Base-by-base conservation (phyloP, 306 rosid genomes). In the Canavalia ensiformis region DNA sequence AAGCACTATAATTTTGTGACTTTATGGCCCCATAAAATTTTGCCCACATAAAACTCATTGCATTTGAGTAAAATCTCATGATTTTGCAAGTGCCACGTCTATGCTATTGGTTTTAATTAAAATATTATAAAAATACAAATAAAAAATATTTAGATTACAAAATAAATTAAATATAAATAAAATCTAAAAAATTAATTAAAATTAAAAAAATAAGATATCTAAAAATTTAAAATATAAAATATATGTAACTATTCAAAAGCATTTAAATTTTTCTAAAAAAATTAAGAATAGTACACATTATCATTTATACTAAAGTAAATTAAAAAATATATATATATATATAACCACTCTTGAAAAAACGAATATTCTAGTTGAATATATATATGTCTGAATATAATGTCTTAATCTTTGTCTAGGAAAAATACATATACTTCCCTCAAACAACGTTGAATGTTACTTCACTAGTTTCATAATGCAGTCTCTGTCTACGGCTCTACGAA, bases 401-500 rank as follows among this genome's bases (percentile, higher is more conserved):
- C 72, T 42, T 67, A 25, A 67, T 67, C 54, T 9, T 68, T 68
- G 74, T 28, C 56, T 68, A 29, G 7, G 56, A 45, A 45, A 45
- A 45, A 68, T 45, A 5, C 18, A 67, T 2, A 67, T 3, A 29
- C 8, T 28, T 68, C 41, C 41, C 74, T 68, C 41, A 10, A 44
- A 68, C 57, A 68, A 28, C 4, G 41, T 68, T 45, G 74, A 45
- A 45, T 68, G 57, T 68, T 56, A 68, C 74, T 30, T 46, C 7
- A 8, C 33, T 68, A 68, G 56, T 68, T 68, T 25, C 42, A 68
- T 9, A 0, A 4, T 45, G 41, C 11, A 68, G 57, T 30, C 41
- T 68, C 46, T 68, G 56, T 68, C 56, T 29, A 44, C 37, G 1
- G 46, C 6, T 11, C 28, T 45, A 8, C 6, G 39, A 29, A 68